Base-by-base conservation (phyloP, 192 early-diverging fungal species). In the Pilobolus umbonatus region DNA sequence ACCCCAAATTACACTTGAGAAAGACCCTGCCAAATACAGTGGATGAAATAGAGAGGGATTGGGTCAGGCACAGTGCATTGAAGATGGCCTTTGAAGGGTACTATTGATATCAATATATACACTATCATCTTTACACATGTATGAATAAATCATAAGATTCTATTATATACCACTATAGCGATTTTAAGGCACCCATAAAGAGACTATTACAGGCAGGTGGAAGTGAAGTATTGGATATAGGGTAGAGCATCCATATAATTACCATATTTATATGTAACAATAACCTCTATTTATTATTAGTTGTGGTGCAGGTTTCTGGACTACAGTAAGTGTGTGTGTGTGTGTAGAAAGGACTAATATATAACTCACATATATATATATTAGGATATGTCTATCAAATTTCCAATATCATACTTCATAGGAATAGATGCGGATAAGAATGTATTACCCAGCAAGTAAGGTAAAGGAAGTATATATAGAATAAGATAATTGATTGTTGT, bases 41-140 rank as follows among this genome's bases (percentile, higher is more conserved):
- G 14, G 40, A 62, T 31, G 50, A 62, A 34, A 62, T 62, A 52
- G 60, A 62, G 40, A 39, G 60, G 3, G 49, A 52, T 54, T 43
- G 51, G 35, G 51, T 62, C 31, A 40, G 38, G 28, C 60, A 62
- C 19, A 62, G 39, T 34, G 60, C 60, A 30, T 30, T 62, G 14
- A 52, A 62, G 22, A n/a, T 62, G 40, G 60, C 60, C 22, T 62
- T 62, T 34, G 48, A 62, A 17, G 60, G 60, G 60, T 62, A 46
- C 35, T 17, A 42, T 17, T 42, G 19, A 40, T 17, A n/a, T n/a
- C n/a, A n/a, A n/a, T n/a, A n/a, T n/a, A n/a, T n/a, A n/a, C n/a
- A n/a, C n/a, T n/a, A n/a, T n/a, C n/a, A n/a, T n/a, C n/a, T n/a
- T n/a, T n/a, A n/a, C n/a, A n/a, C n/a, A n/a, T n/a, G n/a, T n/a